Evolutionary conservation across 495 filamentous ascomycete species (phyloP).

Genomic region (Podospora pseudocomata): DNA sequence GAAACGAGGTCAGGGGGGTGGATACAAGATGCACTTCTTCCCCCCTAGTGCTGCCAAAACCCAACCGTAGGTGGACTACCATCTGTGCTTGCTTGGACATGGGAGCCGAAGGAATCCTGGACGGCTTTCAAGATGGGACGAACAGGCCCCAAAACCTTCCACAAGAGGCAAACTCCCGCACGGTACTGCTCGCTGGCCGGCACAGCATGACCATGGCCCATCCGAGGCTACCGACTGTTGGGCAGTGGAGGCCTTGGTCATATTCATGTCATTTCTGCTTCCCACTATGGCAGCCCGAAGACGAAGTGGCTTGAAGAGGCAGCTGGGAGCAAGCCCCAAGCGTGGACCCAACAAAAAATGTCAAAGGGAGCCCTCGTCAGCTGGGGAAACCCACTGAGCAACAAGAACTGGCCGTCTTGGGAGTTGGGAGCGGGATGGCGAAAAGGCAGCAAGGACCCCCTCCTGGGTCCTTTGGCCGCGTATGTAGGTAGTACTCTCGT

Average conservation of each 20-base stretch:
- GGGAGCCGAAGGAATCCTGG: constrained; percentile 25
- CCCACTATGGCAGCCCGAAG: constrained; percentile 2
- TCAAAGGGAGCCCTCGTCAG: constrained; percentile 17
- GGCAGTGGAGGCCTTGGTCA: constrained; percentile 28
- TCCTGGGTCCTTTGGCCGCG: constrained; percentile 30
- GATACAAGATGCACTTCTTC: constrained; percentile 23
- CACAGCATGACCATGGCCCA: constrained; percentile 24
- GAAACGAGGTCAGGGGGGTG: constrained; percentile 31
- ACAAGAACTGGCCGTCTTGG: constrained; percentile 17
- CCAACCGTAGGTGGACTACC: constrained; percentile 1
- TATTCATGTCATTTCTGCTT: constrained; percentile 32
- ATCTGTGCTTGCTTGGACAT: constrained; percentile 23
- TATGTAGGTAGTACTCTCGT: constrained; percentile 19
- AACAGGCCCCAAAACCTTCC: constrained; percentile 33
- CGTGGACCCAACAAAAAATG: constrained; percentile 4
- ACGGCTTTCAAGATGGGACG: constrained; percentile 25
- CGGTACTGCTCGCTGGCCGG: constrained; percentile 26
- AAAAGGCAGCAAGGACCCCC: constrained; percentile 7
- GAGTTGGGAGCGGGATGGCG: constrained; percentile 16
- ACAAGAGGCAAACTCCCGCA: constrained; percentile 32
- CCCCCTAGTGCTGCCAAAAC: constrained; percentile 26
- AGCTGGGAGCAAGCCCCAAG: constrained; percentile 18
- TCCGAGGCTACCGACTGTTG: constrained; percentile 22
- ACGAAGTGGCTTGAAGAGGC: constrained; percentile 23
- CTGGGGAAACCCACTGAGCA: constrained; percentile 25